phyloP scores from a whole-genome alignment of 169 alveolate genomes.

The Blepharisma undulans region DNA sequence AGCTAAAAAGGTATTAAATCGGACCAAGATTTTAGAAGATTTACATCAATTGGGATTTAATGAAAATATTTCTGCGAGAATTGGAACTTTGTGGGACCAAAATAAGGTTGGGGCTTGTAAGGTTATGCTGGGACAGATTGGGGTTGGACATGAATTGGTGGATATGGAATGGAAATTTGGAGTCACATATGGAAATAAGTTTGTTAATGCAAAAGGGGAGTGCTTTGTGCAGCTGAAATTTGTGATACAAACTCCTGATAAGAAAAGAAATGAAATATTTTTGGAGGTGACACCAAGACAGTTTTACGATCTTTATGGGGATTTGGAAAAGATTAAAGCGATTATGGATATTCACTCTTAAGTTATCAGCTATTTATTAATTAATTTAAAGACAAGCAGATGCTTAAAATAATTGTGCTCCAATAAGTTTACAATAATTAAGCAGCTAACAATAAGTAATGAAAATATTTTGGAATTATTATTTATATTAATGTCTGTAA shows the following conservation, averaged over 20 bases:
- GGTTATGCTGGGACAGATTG: constrained; percentile 10
- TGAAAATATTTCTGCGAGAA: constrained; percentile 7
- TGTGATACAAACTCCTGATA: constrained; percentile 3
- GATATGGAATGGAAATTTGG: constrained; percentile 41
- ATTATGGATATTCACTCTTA: constrained; percentile 31
- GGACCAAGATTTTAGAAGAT: constrained; percentile 3
- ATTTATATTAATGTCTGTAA: not conserved
- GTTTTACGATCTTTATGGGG: constrained; percentile 29
- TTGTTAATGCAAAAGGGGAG: constrained; percentile 34
- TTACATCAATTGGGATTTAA: constrained; percentile 1
- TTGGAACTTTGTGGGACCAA: constrained; percentile 25
- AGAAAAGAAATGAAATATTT: constrained; percentile 9
- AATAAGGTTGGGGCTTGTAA: constrained; percentile 12
- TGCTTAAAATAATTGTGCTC: too few species aligned
- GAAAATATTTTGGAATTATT: not conserved
- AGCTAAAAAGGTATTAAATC: constrained; percentile 12
- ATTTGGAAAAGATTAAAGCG: constrained; percentile 25
- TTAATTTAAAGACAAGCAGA: too few species aligned
- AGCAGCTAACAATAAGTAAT: too few species aligned
- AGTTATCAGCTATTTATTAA: too few species aligned
- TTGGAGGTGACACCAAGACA: constrained; percentile 22
- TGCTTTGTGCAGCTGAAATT: constrained; percentile 22
- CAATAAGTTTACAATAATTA: too few species aligned
- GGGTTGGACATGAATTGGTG: not conserved
- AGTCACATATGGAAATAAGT: constrained; percentile 29